Evolutionary conservation across 2,329 filamentous ascomycete species (phyloP).

Genomic region (Alternaria ethzedia): DNA sequence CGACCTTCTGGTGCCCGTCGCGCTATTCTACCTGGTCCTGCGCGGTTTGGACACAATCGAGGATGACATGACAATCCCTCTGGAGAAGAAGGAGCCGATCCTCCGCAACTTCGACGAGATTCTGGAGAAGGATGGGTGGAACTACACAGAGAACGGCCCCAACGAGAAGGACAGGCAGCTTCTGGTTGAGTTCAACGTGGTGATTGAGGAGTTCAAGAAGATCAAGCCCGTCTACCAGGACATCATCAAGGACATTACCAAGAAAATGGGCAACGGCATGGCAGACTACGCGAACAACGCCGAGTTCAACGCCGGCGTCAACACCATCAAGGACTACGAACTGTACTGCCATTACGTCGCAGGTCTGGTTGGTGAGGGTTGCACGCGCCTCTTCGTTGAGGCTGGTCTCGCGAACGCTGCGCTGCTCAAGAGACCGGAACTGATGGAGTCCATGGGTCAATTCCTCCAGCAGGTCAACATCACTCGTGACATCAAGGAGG

Average conservation of each 20-base stretch:
- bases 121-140: constrained; percentile 88
- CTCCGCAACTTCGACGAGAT: constrained; percentile 81
- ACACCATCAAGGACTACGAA: constrained; percentile 89
- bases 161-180: constrained; percentile 95
- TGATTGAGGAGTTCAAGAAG: constrained; percentile 85
- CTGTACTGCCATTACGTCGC: constrained; percentile 98
- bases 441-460: constrained; percentile 95
- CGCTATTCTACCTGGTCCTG: constrained; percentile 90
- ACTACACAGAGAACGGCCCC: constrained; percentile 80
- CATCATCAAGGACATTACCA: constrained; percentile 91
- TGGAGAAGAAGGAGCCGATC: constrained; percentile 83
- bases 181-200: constrained; percentile 87
- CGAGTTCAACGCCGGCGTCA: constrained; percentile 81
- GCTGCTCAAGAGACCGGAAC: constrained; percentile 75
- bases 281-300: constrained; percentile 90
- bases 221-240: constrained; percentile 82
- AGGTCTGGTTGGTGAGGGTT: constrained; percentile 94
- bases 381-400: constrained; percentile 89
- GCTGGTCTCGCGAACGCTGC: constrained; percentile 85
- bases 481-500: constrained; percentile 92
- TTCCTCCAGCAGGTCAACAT: constrained; percentile 99
- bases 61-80: constrained; percentile 92
- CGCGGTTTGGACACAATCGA: constrained; percentile 97
- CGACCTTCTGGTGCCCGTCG: constrained; percentile 86
- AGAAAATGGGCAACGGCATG: constrained; percentile 98